These are phyloP conservation scores for Grosmannia penicillata DNA, from an alignment of 2,329 filamentous ascomycete genomes.

Conservation along the genomic window DNA sequence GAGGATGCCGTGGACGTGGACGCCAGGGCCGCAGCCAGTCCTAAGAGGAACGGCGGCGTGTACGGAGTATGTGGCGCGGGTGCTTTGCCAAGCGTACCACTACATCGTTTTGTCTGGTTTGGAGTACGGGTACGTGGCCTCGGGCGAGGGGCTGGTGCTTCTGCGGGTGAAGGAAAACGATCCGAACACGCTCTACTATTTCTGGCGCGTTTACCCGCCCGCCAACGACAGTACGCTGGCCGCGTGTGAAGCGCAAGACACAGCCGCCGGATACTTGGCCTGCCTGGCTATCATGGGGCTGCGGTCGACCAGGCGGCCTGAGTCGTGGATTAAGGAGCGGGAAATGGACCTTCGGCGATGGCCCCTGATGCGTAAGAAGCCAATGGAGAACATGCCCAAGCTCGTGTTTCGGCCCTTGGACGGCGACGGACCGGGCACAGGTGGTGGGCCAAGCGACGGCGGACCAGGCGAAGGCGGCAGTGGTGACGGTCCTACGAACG, in stretches of 20 bases:
- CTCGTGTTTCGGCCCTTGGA: no score
- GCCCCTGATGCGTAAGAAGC: no score
- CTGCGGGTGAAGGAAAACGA: conserved; percentile 4
- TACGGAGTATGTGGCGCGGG: conserved; percentile 1
- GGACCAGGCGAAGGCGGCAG: no score
- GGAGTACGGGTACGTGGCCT: conserved; percentile 5
- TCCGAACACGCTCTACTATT: conserved; percentile 5
- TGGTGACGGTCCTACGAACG: no score
- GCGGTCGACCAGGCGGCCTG: no score
- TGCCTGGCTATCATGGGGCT: no score
- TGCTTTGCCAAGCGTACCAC: conserved; percentile 6
- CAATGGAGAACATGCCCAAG: no score
- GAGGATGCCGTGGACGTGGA: not conserved
- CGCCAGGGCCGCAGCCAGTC: not conserved
- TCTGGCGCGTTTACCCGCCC: not conserved
- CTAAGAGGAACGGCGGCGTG: no score
- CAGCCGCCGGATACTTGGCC: conserved; percentile 3
- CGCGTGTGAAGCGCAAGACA: not conserved
- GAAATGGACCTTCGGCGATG: no score
- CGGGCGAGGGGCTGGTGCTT: conserved; percentile 6
- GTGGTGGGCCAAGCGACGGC: no score
- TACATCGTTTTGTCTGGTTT: conserved; percentile 6
- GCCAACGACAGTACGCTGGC: not conserved
- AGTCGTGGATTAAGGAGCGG: no score
- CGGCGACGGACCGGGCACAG: no score